Conservation (phyloP, 139 green algal species). For the Tetraselmis chui region DNA sequence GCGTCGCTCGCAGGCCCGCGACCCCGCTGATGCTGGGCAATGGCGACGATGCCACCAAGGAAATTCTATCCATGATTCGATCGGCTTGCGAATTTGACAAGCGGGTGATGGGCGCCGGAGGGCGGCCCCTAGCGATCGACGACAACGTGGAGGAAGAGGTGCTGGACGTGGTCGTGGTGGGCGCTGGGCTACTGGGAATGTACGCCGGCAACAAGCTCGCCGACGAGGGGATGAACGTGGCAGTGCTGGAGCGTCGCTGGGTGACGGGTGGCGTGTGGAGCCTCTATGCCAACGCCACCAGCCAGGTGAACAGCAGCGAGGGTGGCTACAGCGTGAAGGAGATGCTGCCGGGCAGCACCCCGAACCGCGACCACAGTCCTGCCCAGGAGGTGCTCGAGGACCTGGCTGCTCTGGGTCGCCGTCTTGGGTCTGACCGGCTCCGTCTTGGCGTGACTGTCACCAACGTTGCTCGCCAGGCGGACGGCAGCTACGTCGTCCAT, state of each 20-base stretch:
- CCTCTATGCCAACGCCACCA: neutral
- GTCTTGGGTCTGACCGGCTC: neutral
- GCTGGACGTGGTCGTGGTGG: neutral
- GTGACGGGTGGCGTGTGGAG: neutral
- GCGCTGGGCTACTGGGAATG: neutral
- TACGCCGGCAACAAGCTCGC: neutral
- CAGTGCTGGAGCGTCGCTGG: neutral
- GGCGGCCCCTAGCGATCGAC: neutral
- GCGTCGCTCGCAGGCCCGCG: neutral
- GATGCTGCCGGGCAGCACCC: neutral
- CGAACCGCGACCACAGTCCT: slow-evolving; percentile 1
- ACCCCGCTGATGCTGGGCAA: neutral
- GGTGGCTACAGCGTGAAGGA: neutral
- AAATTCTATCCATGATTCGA: neutral
- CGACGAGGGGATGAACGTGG: neutral
- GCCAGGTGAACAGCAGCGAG: slow-evolving; percentile 1
- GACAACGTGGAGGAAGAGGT: neutral
- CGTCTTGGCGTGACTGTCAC: neutral
- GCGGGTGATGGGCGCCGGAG: neutral
- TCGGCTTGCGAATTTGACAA: neutral
- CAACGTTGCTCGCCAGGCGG: neutral
- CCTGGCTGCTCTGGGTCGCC: neutral
- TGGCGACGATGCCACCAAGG: neutral
- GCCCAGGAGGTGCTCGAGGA: neutral
- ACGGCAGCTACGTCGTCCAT: neutral